Base-by-base conservation (phyloP, 2,329 filamentous ascomycete species). In the Monosporascus sp. region DNA sequence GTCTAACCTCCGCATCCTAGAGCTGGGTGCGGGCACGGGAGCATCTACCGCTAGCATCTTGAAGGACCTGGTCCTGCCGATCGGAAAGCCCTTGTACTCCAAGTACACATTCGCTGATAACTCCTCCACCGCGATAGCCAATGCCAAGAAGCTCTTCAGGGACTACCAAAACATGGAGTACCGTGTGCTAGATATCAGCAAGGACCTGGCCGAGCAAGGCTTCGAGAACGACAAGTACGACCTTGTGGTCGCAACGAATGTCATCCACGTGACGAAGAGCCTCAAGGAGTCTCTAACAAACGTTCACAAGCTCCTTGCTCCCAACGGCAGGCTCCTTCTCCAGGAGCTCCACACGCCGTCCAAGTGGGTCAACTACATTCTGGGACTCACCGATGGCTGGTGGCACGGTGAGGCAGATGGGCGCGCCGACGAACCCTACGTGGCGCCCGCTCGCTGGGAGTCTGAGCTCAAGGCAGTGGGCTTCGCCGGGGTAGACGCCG, bases 361-460 rank as follows among this genome's bases (percentile, higher is more conserved):
- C 2, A 64, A 62, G 41, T 66, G 59, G 55, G 52, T 64, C 50
- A 67, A 67, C 47, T 65, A 60, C 51, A 60, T 68, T 31, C 59
- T 67, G 18, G 68, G 69, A 0, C 51, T 59, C 0, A 55, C 68
- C 3, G 54, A 63, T 0, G 65, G 63, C 3, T 73, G 71, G 70
- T 73, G 70, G 71, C 51, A 64, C 0, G 68, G 69, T 0, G 55
- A 52, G 5, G 56, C 59, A 1, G 66, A 70, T 15, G 55, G 51
- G 3, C 62, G 68, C 3, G 4, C 45, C 1, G 51, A 60, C 1
- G 60, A 62, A 48, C 68, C 69, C 3, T 65, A 58, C n/a, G 51
- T 69, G 11, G 41, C 54, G 0, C 36, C 54, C 0, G 54, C 61
- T 1, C 20, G 56, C 6, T 71, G 68, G 70, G 53, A 64, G 2